Base-by-base conservation (phyloP, 2,329 filamentous ascomycete genomes). In the Colletotrichum sp. region DNA sequence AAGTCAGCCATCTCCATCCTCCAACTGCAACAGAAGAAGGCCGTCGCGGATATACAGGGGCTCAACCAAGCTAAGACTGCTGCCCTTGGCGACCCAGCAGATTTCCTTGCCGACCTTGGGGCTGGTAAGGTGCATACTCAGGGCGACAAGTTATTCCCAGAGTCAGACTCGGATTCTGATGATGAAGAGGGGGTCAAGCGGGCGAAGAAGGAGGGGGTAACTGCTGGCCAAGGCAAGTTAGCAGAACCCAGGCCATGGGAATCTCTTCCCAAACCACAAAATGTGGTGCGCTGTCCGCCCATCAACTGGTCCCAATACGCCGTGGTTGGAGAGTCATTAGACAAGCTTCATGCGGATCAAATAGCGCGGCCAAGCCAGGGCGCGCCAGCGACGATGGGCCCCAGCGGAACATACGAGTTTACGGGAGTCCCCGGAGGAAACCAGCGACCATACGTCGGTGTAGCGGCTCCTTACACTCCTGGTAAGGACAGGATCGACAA, bases 221-320 rank as follows among this genome's bases (percentile, higher is more conserved):
- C 55, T 11, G 29, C 64, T 13, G 58, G 31, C n/a, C 72, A 69
- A 33, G 69, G 58, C 34, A 72, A 68, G 69, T 27, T 54, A 13
- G 61, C 38, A 29, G 72, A 65, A 43, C 69, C 64, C 24, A 63
- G 47, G 58, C 69, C 85, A 4, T 95, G 95, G 86, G 86, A 90
- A 4, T 85, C 85, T 21, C 89, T 98, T 16, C 96, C 96, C 1
- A 89, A 89, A 16, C 91, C 94, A 8, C 96, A 98, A 82, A 94
- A 94, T 77, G 87, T 98, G 1, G 93, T 97, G 31, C 92, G 96
- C 54, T 95, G 93, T 84, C 96, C 96, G 11, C 93, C 95, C 11
- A 93, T 98, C 80, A 98, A 98, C 85, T 98, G 96, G 96, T 91
- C 92, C 15, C 96, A 98, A 81, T 98, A 98, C 82, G 94, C 95